These are phyloP conservation scores for Acer negundo DNA, from an alignment of 345 rosid genomes.

Conservation along the genomic window DNA sequence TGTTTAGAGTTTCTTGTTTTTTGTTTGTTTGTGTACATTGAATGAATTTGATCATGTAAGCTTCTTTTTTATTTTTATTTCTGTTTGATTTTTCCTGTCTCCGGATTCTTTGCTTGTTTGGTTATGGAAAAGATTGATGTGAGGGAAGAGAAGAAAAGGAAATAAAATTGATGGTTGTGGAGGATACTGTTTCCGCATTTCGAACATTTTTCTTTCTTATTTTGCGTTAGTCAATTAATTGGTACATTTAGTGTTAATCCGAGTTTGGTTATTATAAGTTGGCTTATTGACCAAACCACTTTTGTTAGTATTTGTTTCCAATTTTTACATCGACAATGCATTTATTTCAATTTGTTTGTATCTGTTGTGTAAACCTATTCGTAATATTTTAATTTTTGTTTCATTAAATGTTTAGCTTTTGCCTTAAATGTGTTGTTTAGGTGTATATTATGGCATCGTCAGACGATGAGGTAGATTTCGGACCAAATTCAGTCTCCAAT, in stretches of 20 bases:
- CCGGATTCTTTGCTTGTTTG: background rate
- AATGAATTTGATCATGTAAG: background rate
- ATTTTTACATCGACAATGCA: background rate
- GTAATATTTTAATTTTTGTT: background rate
- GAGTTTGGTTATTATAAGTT: background rate
- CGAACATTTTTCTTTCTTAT: background rate
- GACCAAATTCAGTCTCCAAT: constrained; percentile 50
- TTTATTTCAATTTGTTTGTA: background rate
- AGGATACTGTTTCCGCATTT: background rate
- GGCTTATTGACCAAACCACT: background rate
- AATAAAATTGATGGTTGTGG: too few species aligned
- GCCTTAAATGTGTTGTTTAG: constrained; percentile 3
- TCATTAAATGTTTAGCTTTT: background rate
- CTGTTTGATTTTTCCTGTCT: background rate
- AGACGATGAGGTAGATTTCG: constrained; percentile 68
- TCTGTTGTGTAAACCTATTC: background rate
- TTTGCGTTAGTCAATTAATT: background rate
- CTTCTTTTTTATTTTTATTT: background rate
- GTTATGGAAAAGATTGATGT: background rate
- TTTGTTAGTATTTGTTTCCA: background rate
- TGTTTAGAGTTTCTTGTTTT: too few species aligned
- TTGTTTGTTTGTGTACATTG: background rate
- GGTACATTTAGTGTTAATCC: background rate
- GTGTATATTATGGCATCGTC: constrained; percentile 49
- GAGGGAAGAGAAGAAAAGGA: background rate